phyloP scores from a whole-genome alignment of 208 protist species.

The Acanthamoeba culbertsoni region DNA sequence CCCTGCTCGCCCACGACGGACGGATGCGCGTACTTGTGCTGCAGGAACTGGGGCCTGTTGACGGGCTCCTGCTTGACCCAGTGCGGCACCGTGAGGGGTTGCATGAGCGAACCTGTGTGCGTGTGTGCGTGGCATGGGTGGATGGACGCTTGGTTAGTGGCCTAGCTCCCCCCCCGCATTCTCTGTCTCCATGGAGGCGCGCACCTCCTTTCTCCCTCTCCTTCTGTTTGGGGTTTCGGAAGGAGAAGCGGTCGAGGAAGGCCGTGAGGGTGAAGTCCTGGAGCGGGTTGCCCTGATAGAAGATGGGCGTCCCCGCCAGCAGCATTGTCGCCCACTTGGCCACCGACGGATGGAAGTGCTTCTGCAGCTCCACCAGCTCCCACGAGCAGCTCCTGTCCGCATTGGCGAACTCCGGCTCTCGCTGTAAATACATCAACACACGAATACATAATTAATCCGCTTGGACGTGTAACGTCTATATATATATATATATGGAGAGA shows the following conservation, averaged over 20 bases:
- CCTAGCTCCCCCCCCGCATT: neutral
- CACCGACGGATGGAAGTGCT: slow-evolving; percentile 77
- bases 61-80: slow-evolving; percentile 13
- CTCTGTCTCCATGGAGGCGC: neutral
- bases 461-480: no score
- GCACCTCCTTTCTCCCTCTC: neutral
- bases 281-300: slow-evolving; percentile 68
- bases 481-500: no score
- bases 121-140: neutral
- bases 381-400: slow-evolving; percentile 63
- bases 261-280: slow-evolving; percentile 65
- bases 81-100: neutral
- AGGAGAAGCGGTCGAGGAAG: slow-evolving; percentile 69
- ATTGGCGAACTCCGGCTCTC: slow-evolving; percentile 65
- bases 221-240: slow-evolving; percentile 55
- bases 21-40: neutral
- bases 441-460: neutral
- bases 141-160: neutral
- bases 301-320: slow-evolving; percentile 34
- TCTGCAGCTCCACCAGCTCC: slow-evolving; percentile 63
- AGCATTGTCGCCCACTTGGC: neutral
- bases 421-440: neutral
- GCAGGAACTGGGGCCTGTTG: slow-evolving; percentile 10
- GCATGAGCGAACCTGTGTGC: slow-evolving; percentile 47
- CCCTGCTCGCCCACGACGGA: neutral